A percentile compares a stretch with the other conserved stretches of the same genome.
These are phyloP conservation scores for Sonneratia alba DNA, from an alignment of 345 rosid species.

Conservation along the genomic window DNA sequence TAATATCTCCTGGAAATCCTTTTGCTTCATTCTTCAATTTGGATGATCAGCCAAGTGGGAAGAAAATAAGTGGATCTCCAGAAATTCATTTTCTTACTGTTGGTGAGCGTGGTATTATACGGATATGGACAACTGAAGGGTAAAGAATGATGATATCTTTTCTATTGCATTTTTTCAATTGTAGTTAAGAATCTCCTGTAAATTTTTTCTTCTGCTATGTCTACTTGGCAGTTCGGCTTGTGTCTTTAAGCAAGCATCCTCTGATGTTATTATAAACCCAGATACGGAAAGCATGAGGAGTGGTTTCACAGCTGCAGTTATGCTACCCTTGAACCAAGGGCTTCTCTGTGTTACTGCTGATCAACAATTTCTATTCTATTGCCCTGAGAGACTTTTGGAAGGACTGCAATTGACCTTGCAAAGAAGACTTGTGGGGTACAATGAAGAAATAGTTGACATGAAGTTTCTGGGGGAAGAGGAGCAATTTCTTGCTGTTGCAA, in stretches of 20 bases:
- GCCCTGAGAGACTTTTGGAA: constrained; percentile 29
- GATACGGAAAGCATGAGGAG: constrained; percentile 51
- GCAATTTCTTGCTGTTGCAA: constrained; percentile 80
- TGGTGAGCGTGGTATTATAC: constrained; percentile 83
- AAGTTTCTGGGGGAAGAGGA: constrained; percentile 86
- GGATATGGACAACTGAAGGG: constrained; percentile 86
- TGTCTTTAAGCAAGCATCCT: constrained; percentile 66
- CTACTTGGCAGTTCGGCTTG: constrained; percentile 59
- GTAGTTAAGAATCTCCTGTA: neutral
- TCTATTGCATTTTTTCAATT: neutral
- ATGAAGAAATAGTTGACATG: constrained; percentile 90
- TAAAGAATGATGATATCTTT: constrained; percentile 14
- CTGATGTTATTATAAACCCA: constrained; percentile 54
- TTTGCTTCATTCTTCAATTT: constrained; percentile 41
- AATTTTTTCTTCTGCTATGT: constrained; percentile 15
- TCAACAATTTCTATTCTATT: constrained; percentile 74
- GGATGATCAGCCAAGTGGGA: constrained; percentile 29
- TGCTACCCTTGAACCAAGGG: constrained; percentile 67
- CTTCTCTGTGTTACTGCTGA: constrained; percentile 91
- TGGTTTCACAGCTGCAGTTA: constrained; percentile 64
- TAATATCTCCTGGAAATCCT: constrained; percentile 40
- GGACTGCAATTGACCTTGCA: constrained; percentile 34
- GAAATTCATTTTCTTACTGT: constrained; percentile 55
- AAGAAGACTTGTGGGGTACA: constrained; percentile 85
- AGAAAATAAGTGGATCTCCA: constrained; percentile 27